These are phyloP conservation scores for Boletus semigastroideus DNA, from an alignment of 1,284 basidiomycete genomes.

Conservation along the genomic window DNA sequence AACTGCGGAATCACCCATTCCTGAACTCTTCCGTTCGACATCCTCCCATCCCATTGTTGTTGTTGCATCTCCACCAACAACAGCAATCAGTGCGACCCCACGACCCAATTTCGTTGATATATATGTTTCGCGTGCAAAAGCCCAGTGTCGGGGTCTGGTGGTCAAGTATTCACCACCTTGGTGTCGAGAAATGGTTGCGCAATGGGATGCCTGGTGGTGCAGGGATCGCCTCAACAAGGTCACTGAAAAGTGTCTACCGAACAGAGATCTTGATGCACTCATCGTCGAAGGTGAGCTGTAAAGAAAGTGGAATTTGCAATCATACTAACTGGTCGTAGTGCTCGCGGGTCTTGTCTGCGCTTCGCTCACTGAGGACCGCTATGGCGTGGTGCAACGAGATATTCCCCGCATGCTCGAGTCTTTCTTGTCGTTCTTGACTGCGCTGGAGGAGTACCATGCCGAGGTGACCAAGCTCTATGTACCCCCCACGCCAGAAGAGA, in stretches of 20 bases:
- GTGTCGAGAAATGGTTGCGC: constrained; percentile 26
- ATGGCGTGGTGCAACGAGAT: constrained; percentile 80
- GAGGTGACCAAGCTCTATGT: constrained; percentile 44
- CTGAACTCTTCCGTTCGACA: constrained; percentile 59
- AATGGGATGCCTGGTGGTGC: constrained; percentile 52
- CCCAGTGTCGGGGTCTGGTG: constrained; percentile 8
- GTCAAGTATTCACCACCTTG: constrained; percentile 33
- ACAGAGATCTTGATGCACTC: constrained; percentile 57
- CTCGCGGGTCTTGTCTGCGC: constrained; percentile 68
- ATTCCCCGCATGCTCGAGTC: constrained; percentile 80
- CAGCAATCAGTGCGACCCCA: not conserved
- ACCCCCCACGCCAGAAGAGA: constrained; percentile 38
- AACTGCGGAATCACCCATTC: constrained; percentile 45
- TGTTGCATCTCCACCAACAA: constrained; percentile 27
- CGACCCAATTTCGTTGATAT: constrained; percentile 15
- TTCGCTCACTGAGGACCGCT: constrained; percentile 76
- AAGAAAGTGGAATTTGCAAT: not conserved
- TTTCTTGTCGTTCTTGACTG: constrained; percentile 62
- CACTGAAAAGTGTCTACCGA: constrained; percentile 55
- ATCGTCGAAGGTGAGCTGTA: constrained; percentile 52
- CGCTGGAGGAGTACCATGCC: constrained; percentile 60
- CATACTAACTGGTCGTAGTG: constrained; percentile 40
- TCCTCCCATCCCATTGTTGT: constrained; percentile 31
- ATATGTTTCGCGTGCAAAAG: constrained; percentile 13
- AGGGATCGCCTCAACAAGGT: constrained; percentile 51